Evolutionary conservation across 1,284 basidiomycete genomes (phyloP), one percentile per base, ranked within the genome.

Genomic region (Moesziomyces globuligerus): DNA sequence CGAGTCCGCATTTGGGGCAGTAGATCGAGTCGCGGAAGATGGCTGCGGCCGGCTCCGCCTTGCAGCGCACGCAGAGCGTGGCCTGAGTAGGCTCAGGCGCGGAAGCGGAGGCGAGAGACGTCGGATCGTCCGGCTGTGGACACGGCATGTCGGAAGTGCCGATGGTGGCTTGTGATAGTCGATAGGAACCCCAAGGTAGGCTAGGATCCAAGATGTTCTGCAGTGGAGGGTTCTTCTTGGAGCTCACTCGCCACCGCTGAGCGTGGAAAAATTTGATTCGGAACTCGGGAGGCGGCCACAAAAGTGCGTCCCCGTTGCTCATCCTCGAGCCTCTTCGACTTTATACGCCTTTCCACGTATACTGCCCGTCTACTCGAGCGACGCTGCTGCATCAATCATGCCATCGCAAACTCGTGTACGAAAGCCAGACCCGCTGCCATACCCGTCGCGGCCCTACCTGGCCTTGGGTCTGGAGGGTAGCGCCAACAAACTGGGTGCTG

Each of bases 401-500:
- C 62, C 69, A 15, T 46, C 62, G 3, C 41, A 54, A n/a, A 61
- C 42, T 13, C 48, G 62, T 4, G 42, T 60, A 2, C 56, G 61
- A 18, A 66, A 66, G 37, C 29, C 51, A 8, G 76, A 75, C 24
- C 76, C 75, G 7, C 62, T 80, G 40, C 72, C 72, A 3, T 58
- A 70, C 7, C 62, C 71, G 7, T 45, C 49, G 11, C 61, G 76
- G 20, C 72, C 78, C 13, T 72, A 78, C 21, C 42, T 81, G 38
- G 79, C 80, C 6, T 57, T 82, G 11, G 79, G 79, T 15, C 72
- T 81, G 18, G 79, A 81, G 45, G 79, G 79, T 41, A 78, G 75
- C 43, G 96, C 96, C 36, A 99, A 99, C 85, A 99, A 99, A 84
- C 87, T 98, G 32, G 96, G 96, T n/a, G 91, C 90, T 20, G 96